These are phyloP conservation scores for Aspergillus funiculosus DNA, from an alignment of 495 filamentous ascomycete genomes.

Conservation along the genomic window DNA sequence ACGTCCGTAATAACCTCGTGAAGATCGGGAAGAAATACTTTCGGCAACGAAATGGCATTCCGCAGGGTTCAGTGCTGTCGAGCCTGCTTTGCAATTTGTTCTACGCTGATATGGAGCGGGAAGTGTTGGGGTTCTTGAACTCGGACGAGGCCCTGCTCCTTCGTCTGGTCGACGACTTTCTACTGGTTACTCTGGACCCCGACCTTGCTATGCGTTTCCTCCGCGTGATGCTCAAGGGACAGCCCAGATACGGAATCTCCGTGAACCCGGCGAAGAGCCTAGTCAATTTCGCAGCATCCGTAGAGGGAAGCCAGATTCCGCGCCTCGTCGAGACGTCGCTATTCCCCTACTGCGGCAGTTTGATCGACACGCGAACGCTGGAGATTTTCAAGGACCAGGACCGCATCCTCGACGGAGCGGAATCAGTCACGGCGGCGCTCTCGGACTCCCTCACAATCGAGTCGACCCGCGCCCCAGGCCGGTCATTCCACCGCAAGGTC, in stretches of 20 bases:
- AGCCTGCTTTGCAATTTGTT: conserved; percentile 88
- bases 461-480: conserved; percentile 59
- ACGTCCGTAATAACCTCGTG: conserved; percentile 76
- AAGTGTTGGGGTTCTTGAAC: conserved; percentile 60
- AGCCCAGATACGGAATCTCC: conserved; percentile 70
- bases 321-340: conserved; percentile 37
- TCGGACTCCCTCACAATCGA: conserved; percentile 73
- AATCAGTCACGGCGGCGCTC: conserved; percentile 29
- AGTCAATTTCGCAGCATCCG: conserved; percentile 70
- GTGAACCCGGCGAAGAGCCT: conserved; percentile 76
- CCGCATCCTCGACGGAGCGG: conserved; percentile 43
- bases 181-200: conserved; percentile 70
- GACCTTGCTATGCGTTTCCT: conserved; percentile 65
- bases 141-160: conserved; percentile 60
- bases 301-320: conserved; percentile 52
- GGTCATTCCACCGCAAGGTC: conserved; percentile 72
- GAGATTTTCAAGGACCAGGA: conserved; percentile 61
- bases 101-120: conserved; percentile 76
- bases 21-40: conserved; percentile 88
- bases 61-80: conserved; percentile 86
- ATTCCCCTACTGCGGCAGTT: conserved; percentile 85
- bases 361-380: conserved; percentile 71
- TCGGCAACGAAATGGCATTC: conserved; percentile 81
- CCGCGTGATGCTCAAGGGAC: conserved; percentile 68
- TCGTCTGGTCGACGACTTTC: conserved; percentile 84